A percentile compares a stretch with the other conserved stretches of the same genome.
These are phyloP conservation scores for Pestalotiopsis sp. DNA, from an alignment of 2,329 filamentous ascomycete genomes.

Conservation along the genomic window DNA sequence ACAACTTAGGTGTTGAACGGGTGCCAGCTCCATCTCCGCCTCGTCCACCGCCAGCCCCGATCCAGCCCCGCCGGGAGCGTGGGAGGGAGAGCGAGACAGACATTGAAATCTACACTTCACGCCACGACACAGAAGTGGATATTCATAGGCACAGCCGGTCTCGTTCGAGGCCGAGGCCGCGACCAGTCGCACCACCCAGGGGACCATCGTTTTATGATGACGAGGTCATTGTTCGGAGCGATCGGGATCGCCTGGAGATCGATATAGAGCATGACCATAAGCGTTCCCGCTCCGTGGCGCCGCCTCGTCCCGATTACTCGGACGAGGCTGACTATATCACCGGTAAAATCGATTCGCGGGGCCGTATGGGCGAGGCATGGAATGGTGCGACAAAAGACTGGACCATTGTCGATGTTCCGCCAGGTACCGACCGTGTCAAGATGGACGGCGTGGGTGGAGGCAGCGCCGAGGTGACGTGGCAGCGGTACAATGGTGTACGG, in stretches of 20 bases:
- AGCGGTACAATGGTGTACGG: conserved; percentile 76
- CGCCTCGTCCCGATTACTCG: conserved; percentile 54
- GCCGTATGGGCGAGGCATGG: conserved; percentile 71
- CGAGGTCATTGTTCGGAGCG: conserved; percentile 66
- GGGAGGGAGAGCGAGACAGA: conserved; percentile 57
- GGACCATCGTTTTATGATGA: conserved; percentile 46
- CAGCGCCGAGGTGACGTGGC: conserved; percentile 77
- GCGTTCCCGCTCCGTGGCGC: conserved; percentile 54
- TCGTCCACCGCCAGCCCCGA: conserved; percentile 47
- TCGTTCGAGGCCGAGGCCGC: conserved; percentile 34
- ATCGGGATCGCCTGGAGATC: conserved; percentile 49
- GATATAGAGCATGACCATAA: conserved; percentile 40
- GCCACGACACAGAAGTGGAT: conserved; percentile 59
- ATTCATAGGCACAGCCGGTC: conserved; percentile 46
- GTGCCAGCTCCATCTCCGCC: conserved; percentile 42
- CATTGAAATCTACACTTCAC: conserved; percentile 61
- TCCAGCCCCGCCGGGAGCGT: conserved; percentile 39
- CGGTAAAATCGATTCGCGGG: conserved; percentile 57
- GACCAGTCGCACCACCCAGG: conserved; percentile 33
- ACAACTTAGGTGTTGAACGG: conserved; percentile 45
- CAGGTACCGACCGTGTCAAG: conserved; percentile 78
- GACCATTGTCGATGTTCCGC: conserved; percentile 82
- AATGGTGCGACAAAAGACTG: conserved; percentile 76
- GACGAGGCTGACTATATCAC: conserved; percentile 68
- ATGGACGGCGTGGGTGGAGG: conserved; percentile 79